A percentile compares a stretch with the other conserved stretches of the same genome.
These are phyloP conservation scores for Umbelopsis isabellina DNA, from an alignment of 192 early-diverging fungal species.

Conservation along the genomic window DNA sequence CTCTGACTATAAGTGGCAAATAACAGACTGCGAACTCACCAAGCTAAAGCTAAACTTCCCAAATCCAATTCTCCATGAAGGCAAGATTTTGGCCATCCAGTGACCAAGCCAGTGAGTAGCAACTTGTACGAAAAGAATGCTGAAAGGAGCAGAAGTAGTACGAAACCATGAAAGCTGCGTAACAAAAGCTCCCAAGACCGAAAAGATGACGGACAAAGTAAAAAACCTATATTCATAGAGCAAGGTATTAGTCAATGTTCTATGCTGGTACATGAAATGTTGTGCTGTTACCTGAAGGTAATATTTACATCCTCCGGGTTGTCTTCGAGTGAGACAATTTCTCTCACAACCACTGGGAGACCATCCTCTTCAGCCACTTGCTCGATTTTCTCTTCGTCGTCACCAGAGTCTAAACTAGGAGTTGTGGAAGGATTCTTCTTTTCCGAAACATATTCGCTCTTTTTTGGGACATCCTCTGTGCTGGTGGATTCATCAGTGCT, in stretches of 20 bases:
- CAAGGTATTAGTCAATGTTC: not conserved
- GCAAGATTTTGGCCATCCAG: slow-evolving; percentile 37
- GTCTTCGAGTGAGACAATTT: slow-evolving; percentile 47
- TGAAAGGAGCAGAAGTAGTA: slow-evolving; percentile 45
- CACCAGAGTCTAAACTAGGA: slow-evolving; percentile 12
- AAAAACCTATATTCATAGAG: slow-evolving; percentile 24
- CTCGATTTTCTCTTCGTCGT: slow-evolving; percentile 8
- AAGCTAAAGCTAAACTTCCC: slow-evolving; percentile 40
- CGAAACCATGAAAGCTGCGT: slow-evolving; percentile 47
- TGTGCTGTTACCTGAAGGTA: slow-evolving; percentile 38
- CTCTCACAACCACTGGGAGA: slow-evolving; percentile 43
- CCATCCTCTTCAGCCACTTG: not conserved
- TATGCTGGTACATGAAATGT: not conserved
- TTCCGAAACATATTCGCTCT: not conserved
- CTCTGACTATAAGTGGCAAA: not conserved
- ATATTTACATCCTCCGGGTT: slow-evolving; percentile 41
- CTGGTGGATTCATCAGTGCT: not conserved
- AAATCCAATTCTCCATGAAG: slow-evolving; percentile 35
- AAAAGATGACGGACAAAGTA: slow-evolving; percentile 36
- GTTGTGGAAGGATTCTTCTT: no score
- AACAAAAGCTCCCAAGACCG: slow-evolving; percentile 41
- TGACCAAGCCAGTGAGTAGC: slow-evolving; percentile 45
- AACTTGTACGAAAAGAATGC: slow-evolving; percentile 48
- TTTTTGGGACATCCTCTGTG: not conserved
- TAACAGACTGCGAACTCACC: not conserved